Evolutionary conservation across 441 rosid genomes (phyloP).

Genomic region (Populus tomentosa): DNA sequence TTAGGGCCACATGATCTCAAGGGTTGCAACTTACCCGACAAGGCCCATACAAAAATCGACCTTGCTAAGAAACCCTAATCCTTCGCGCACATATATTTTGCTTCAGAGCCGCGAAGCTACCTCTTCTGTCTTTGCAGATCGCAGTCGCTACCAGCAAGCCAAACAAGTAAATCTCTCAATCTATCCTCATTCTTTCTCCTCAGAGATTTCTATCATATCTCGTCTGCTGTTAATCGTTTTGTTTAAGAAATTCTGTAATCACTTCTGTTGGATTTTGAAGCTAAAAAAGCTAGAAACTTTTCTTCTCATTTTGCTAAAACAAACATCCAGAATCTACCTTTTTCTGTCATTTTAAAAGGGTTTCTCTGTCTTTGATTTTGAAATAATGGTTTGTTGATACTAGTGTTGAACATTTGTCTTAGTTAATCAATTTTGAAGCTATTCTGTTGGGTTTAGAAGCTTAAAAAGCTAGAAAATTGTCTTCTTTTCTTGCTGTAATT

Average conservation of each 20-base stretch:
- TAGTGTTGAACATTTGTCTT: neutral
- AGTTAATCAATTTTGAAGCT: neutral
- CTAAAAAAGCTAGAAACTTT: neutral
- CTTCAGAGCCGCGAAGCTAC: neutral
- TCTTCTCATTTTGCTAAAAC: neutral
- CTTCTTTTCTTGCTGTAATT: neutral
- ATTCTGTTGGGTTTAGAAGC: neutral
- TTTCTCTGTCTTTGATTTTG: neutral
- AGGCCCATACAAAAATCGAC: neutral
- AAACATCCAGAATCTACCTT: neutral
- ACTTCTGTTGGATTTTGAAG: neutral
- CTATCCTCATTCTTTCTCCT: neutral
- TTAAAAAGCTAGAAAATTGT: neutral
- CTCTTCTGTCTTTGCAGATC: neutral
- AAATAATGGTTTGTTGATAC: neutral
- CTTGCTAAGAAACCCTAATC: neutral
- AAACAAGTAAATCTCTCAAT: neutral
- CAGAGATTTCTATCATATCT: neutral
- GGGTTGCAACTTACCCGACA: neutral
- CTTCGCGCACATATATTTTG: neutral
- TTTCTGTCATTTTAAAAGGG: neutral
- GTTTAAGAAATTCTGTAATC: neutral
- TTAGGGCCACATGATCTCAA: neutral
- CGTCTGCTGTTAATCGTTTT: neutral
- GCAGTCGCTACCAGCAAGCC: neutral